These are phyloP conservation scores for Zoysia pacifica DNA, from an alignment of 176 grass and related monocot genomes.

Conservation along the genomic window DNA sequence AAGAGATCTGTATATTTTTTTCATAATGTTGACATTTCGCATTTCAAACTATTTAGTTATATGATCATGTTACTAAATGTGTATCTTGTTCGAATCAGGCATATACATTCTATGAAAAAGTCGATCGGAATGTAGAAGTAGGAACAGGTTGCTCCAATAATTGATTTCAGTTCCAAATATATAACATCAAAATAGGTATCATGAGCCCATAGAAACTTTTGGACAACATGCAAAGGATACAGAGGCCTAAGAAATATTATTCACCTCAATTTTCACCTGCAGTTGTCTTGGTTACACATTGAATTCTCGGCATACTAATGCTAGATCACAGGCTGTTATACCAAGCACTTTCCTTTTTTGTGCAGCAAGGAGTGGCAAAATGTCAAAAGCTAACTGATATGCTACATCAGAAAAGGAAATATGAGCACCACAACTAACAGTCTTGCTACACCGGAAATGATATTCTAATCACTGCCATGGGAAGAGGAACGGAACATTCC, in stretches of 20 bases:
- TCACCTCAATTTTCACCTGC: neutral
- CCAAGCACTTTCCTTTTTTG: neutral
- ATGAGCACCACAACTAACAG: constrained; percentile 1
- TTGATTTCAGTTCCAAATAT: neutral
- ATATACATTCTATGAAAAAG: constrained; percentile 1
- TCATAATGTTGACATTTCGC: neutral
- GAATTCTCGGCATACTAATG: neutral
- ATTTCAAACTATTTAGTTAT: neutral
- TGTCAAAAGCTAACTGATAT: neutral
- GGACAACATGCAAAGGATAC: neutral
- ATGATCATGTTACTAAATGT: constrained; percentile 5
- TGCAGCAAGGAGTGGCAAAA: neutral
- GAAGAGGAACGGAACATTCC: constrained; percentile 22
- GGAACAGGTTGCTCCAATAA: neutral
- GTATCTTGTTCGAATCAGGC: neutral
- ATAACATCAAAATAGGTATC: neutral
- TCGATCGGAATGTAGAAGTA: neutral
- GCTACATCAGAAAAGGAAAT: neutral
- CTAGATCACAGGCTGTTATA: constrained; percentile 1
- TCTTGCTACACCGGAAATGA: neutral
- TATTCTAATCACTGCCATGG: neutral
- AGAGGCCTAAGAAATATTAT: neutral
- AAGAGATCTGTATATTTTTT: constrained; percentile 26
- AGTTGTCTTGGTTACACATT: neutral
- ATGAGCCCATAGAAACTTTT: neutral